phyloP scores from a whole-genome alignment of 768 basidiomycete species.

The Mycena indigotica region DNA sequence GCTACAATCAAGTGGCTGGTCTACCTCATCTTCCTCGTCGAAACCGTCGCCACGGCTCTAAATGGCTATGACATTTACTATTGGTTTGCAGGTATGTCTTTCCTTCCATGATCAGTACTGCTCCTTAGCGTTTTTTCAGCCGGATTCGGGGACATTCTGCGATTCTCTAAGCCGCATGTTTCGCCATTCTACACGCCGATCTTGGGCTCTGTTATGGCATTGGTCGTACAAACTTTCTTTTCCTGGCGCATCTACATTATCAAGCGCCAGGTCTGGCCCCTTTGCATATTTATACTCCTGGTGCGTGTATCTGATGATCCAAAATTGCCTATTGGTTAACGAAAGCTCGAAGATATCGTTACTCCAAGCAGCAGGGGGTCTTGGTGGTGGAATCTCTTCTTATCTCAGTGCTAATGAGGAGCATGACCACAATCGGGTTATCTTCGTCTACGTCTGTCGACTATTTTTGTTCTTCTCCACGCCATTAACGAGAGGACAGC shows the following conservation, averaged over 20 bases:
- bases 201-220: constrained; percentile 11
- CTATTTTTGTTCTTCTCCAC: too few relatives aligned
- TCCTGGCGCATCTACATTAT: constrained; percentile 8
- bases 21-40: constrained; percentile 8
- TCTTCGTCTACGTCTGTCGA: background rate
- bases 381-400: constrained; percentile 3
- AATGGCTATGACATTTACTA: constrained; percentile 5
- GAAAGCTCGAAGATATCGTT: background rate
- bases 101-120: background rate
- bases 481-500: background rate
- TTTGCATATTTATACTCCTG: background rate
- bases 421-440: background rate
- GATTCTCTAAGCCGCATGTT: background rate
- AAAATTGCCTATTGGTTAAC: background rate
- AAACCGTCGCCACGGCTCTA: background rate
- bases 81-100: constrained; percentile 3
- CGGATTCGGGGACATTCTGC: constrained; percentile 3
- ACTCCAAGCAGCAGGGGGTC: constrained; percentile 2
- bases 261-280: constrained; percentile 1
- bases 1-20: constrained; percentile 1
- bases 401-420: background rate
- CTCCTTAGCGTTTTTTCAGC: background rate
- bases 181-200: constrained; percentile 4
- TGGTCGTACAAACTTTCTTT: constrained; percentile 13
- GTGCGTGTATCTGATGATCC: background rate